Evolutionary conservation across 495 filamentous ascomycete species (phyloP).

Genomic region (Podospora pseudoanserina): DNA sequence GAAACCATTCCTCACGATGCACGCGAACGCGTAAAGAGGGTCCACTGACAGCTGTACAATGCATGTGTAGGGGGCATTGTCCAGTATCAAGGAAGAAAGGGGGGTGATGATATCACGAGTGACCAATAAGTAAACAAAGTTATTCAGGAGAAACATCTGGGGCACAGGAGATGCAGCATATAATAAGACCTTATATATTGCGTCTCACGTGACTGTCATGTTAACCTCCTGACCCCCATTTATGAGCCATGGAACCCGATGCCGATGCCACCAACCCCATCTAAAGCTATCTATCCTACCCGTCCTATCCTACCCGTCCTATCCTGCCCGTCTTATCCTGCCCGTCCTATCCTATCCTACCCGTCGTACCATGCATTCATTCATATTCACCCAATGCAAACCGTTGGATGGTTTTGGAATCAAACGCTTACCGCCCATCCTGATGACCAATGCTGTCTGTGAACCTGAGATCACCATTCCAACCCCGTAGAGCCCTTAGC

Average conservation of each 20-base stretch:
- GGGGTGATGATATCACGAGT: background rate
- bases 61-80: background rate
- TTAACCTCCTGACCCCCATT: background rate
- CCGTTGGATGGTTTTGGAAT: background rate
- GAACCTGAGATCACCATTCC: constrained; percentile 13
- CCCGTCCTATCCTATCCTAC: background rate
- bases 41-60: background rate
- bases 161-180: background rate
- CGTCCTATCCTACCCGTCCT: background rate
- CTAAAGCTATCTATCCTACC: too few species aligned
- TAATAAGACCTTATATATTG: background rate
- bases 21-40: background rate
- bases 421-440: background rate
- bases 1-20: background rate
- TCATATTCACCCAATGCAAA: background rate
- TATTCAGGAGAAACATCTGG: background rate
- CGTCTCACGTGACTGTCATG: background rate
- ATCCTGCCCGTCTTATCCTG: background rate
- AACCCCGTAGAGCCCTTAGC: constrained; percentile 13
- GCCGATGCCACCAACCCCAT: background rate
- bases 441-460: background rate
- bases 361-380: background rate
- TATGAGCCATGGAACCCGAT: background rate
- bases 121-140: background rate
- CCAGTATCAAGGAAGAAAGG: background rate